These are phyloP conservation scores for Podospora pseudopauciseta DNA, from an alignment of 495 filamentous ascomycete species.

Conservation along the genomic window DNA sequence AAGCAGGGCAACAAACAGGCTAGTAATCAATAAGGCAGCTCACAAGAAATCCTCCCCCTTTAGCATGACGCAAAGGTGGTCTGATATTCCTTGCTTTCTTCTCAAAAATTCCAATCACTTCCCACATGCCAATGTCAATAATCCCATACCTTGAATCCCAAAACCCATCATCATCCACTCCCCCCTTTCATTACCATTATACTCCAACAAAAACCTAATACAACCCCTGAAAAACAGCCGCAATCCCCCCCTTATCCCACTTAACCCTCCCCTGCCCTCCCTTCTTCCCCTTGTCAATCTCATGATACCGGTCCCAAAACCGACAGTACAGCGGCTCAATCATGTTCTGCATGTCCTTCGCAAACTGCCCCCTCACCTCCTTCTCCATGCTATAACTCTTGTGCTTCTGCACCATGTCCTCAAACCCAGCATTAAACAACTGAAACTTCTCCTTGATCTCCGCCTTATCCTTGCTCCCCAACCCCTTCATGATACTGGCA, in stretches of 20 bases:
- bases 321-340: conserved; percentile 91
- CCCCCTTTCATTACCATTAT: background rate
- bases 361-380: conserved; percentile 75
- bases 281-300: conserved; percentile 89
- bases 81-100: background rate
- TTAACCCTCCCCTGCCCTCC: conserved; percentile 96
- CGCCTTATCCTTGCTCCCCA: conserved; percentile 87
- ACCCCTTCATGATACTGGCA: conserved; percentile 72
- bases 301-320: conserved; percentile 97
- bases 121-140: background rate
- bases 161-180: background rate
- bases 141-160: background rate
- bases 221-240: conserved; percentile 51
- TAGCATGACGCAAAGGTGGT: conserved; percentile 8
- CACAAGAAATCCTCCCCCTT: no score
- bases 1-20: no score
- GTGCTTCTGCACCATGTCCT: conserved; percentile 78
- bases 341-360: conserved; percentile 78
- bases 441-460: conserved; percentile 91
- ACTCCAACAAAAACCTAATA: conserved; percentile 26
- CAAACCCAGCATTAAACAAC: conserved; percentile 85
- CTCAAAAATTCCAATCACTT: background rate
- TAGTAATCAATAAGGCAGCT: no score
- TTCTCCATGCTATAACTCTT: conserved; percentile 79
- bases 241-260: conserved; percentile 76